Percentiles rank a stretch among this genome's conserved stretches.
Conservation (phyloP, 805 yeast genomes). For the Suhomyces sp. region DNA sequence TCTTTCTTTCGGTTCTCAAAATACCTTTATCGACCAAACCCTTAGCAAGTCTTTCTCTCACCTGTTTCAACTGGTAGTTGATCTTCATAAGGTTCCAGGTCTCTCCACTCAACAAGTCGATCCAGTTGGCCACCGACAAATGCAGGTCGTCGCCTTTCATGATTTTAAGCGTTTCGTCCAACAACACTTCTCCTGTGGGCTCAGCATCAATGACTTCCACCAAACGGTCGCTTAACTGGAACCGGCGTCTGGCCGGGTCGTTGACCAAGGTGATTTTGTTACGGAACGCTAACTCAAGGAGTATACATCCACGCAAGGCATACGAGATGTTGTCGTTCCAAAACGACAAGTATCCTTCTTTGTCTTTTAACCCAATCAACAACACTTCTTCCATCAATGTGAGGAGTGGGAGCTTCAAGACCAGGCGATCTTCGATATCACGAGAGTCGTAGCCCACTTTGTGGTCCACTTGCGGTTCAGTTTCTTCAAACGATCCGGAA, state of each 20-base stretch:
- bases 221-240: constrained; percentile 82
- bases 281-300: constrained; percentile 88
- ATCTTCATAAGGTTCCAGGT: constrained; percentile 97
- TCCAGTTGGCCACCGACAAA: constrained; percentile 84
- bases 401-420: constrained; percentile 57
- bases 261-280: constrained; percentile 85
- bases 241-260: constrained; percentile 88
- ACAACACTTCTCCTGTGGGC: constrained; percentile 90
- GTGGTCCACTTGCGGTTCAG: constrained; percentile 39
- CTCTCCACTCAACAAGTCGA: constrained; percentile 89
- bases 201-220: constrained; percentile 82
- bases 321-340: constrained; percentile 98
- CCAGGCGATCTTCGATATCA: constrained; percentile 46
- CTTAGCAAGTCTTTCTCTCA: constrained; percentile 91
- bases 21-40: constrained; percentile 97
- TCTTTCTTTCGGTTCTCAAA: constrained; percentile 91
- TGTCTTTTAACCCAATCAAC: constrained; percentile 88
- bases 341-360: constrained; percentile 92
- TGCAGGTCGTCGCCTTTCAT: constrained; percentile 82
- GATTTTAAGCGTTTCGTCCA: constrained; percentile 88
- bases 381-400: constrained; percentile 97
- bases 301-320: constrained; percentile 90
- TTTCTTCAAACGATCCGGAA: constrained; percentile 24
- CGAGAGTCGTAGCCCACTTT: constrained; percentile 81
- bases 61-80: constrained; percentile 94